These are phyloP conservation scores for Diplocarpon rosae DNA, from an alignment of 2,329 filamentous ascomycete genomes.

Conservation along the genomic window DNA sequence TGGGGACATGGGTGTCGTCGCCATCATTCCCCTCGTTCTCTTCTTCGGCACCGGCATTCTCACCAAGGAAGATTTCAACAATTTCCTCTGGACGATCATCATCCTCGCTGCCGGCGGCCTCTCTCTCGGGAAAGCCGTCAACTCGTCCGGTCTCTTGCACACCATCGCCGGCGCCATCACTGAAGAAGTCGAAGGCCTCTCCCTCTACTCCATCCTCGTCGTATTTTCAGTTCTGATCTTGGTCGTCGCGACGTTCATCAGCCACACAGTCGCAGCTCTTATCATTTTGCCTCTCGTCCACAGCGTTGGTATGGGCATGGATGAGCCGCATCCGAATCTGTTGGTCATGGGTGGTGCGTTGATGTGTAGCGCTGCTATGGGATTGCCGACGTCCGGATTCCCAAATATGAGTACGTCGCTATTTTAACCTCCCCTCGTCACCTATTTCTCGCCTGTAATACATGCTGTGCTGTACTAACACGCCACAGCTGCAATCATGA, in stretches of 20 bases:
- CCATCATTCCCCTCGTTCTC: constrained; percentile 86
- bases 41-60: constrained; percentile 96
- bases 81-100: constrained; percentile 99
- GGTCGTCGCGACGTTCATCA: constrained; percentile 94
- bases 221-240: constrained; percentile 79
- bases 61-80: constrained; percentile 99
- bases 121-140: constrained; percentile 86
- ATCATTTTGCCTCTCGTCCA: constrained; percentile 88
- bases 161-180: constrained; percentile 77
- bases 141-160: constrained; percentile 81
- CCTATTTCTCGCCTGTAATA: not conserved
- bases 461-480: not conserved
- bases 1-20: constrained; percentile 96
- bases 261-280: constrained; percentile 88
- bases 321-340: constrained; percentile 82
- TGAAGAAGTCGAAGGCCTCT: constrained; percentile 60
- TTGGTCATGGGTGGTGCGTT: constrained; percentile 90
- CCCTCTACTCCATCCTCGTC: constrained; percentile 74
- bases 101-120: constrained; percentile 91
- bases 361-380: constrained; percentile 99
- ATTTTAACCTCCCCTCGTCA: not conserved
- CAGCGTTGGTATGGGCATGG: constrained; percentile 76
- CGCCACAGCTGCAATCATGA: constrained; percentile 84
- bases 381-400: constrained; percentile 87
- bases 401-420: constrained; percentile 98